Percentiles rank a stretch among this genome's conserved stretches.
phyloP scores from a whole-genome alignment of 768 basidiomycete genomes.

The Mycena chlorophos region DNA sequence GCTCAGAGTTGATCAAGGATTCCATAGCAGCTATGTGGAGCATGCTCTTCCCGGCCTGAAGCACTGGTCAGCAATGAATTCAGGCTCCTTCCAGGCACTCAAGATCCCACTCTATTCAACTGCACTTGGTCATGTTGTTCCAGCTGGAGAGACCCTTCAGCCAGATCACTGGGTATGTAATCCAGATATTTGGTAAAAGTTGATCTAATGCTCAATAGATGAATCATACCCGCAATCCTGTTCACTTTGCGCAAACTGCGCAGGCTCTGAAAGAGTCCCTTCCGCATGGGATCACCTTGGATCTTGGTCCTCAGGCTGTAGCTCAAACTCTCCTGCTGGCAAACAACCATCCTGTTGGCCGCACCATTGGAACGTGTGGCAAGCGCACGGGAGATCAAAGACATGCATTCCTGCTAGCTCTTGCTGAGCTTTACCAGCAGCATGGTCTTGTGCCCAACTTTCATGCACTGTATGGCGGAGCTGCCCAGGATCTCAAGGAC shows the following conservation, averaged over 20 bases:
- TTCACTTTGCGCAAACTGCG: constrained; percentile 11
- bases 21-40: constrained; percentile 14
- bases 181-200: neutral
- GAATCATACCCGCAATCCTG: constrained; percentile 12
- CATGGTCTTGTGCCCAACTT: constrained; percentile 6
- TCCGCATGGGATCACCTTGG: constrained; percentile 1
- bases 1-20: constrained; percentile 15
- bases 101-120: constrained; percentile 10
- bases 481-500: neutral
- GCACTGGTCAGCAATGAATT: neutral
- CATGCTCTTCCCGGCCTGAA: constrained; percentile 6
- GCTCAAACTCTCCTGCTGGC: constrained; percentile 10
- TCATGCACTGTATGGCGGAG: constrained; percentile 5
- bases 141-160: neutral
- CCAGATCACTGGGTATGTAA: constrained; percentile 13
- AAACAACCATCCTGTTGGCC: constrained; percentile 2
- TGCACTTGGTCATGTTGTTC: constrained; percentile 1
- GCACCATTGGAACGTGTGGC: constrained; percentile 1
- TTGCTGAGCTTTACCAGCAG: constrained; percentile 8
- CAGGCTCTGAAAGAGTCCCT: neutral
- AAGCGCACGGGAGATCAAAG: constrained; percentile 6
- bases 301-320: constrained; percentile 15
- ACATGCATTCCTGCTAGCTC: constrained; percentile 4
- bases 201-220: constrained; percentile 1
- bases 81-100: constrained; percentile 3